Conservation (phyloP, 2,329 filamentous ascomycete genomes). For the Tolypocladium amazonense region DNA sequence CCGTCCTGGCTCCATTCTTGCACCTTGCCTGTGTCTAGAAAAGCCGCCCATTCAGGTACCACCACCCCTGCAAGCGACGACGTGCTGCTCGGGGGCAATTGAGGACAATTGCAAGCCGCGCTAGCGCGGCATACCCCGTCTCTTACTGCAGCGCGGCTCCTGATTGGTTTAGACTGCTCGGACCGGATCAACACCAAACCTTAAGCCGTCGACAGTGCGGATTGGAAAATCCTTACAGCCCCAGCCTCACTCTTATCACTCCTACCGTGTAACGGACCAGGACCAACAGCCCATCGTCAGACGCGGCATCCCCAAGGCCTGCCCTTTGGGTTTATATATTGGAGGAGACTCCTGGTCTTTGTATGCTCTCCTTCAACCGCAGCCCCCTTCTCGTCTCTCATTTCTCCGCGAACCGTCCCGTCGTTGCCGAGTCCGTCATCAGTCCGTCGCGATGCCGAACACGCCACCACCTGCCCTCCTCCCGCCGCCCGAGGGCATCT, state of each 20-base stretch:
- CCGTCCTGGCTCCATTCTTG: not conserved
- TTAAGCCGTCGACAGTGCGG: conserved; percentile 29
- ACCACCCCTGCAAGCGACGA: not conserved
- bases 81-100: not conserved
- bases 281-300: conserved; percentile 3
- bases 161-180: conserved; percentile 19
- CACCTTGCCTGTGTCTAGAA: not conserved
- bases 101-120: not conserved
- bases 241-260: conserved; percentile 18
- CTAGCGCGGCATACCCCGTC: conserved; percentile 6
- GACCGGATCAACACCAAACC: conserved; percentile 30
- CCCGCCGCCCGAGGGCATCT: conserved; percentile 50
- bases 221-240: conserved; percentile 29
- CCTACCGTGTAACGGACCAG: conserved; percentile 6
- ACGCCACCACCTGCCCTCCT: conserved; percentile 37
- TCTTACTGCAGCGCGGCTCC: conserved; percentile 7
- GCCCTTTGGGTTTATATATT: conserved; percentile 1
- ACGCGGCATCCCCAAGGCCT: conserved; percentile 3
- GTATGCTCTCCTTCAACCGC: not conserved
- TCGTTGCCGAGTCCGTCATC: conserved; percentile 20
- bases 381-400: conserved; percentile 3
- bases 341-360: not conserved
- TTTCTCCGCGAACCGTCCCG: conserved; percentile 13
- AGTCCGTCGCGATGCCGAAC: conserved; percentile 29
- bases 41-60: too few relatives aligned